Base-by-base conservation (phyloP, 2,329 filamentous ascomycete genomes). In the Fusarium chaquense region DNA sequence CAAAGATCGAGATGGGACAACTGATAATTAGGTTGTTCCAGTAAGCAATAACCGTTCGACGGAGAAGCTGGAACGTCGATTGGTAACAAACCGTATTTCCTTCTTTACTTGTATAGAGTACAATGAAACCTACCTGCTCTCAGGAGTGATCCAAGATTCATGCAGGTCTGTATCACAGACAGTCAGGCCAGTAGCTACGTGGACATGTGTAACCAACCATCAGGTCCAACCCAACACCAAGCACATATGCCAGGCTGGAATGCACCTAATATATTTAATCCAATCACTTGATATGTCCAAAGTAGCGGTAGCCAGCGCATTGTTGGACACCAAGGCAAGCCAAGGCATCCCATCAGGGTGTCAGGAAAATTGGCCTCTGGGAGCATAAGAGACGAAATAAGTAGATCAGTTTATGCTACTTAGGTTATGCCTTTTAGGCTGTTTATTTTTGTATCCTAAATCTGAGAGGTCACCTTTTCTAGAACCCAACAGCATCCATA, bases 281-380 rank as follows among this genome's bases (percentile, higher is more conserved):
- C 53, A 65, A 65, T 59, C 62, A 53, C 30, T 59, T 41, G 28
- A 57, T 51, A 30, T 38, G 16, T 47, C 46, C 47, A 56, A 64
- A 61, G 51, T 57, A 65, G 58, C 58, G 62, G 67, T 61, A 70
- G 63, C 62, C 62, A 70, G 33, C 53, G 22, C 50, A 62, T 41
- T 43, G 30, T 54, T 66, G 55, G 55, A 62, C 35, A 67, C 41
- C 55, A 62, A 22, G 53, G 9, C 44, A 44, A 22, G 41, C 16
- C 28, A 46, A 55, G 30, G 28, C 40, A 55, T 20, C 20, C 20
- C 20, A 20, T 20, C 20, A 20, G 20, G 20, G 20, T 20, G 20
- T 20, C 20, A 20, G 20, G 20, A 20, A 20, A 20, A 20, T 20
- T 20, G 20, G 20, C 20, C 20, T 20, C 20, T 20, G 20, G 20